Base-by-base conservation (phyloP, 2,329 filamentous ascomycete species). In the Dendrostoma leiphaemia region DNA sequence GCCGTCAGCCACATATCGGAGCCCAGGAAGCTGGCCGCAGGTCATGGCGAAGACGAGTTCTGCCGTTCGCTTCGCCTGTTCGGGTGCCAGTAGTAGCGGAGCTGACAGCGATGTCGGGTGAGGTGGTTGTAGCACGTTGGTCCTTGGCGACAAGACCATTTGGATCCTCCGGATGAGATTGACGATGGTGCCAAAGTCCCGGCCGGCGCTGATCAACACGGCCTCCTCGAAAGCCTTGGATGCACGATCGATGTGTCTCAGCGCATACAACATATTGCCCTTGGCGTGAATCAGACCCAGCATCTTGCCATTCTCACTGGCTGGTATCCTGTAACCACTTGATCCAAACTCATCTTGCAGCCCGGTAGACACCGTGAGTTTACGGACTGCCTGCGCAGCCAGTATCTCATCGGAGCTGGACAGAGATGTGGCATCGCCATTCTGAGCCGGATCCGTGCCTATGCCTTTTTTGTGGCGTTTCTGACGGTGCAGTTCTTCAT, bases 261-360 rank as follows among this genome's bases (percentile, higher is more conserved):
- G 74, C 24, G 90, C 85, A 71, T 99, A 99, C 2, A 97, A 79
- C 88, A 97, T 95, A 59, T 97, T 97, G n/a, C 93, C 94, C 70
- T 97, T 99, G 19, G 93, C 92, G 71, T 99, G 94, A 37, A 97
- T 85, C 15, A 99, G 79, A n/a, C 91, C 89, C 41, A 99, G 80
- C 64, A 99, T 91, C 56, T 94, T 84, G 8, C 93, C 94, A 67
- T 97, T 97, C 62, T 99, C 94, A 40, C 82, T 84, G 2, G 88
- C 91, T 5, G 91, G 82, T 40, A 99, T 86, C 13, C 85, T 82
- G 69, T 96, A 97, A 15, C 91, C 92, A 68, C 90, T 94, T 4
- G 86, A 87, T 1, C 85, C 88, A 65, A 88, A 91, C 0, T 87
- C 57, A 34, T 59, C 54, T 28, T 51, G 48, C 31, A 51, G 26